Evolutionary conservation across 208 protist genomes (phyloP).

Genomic region (Acanthamoeba pearcei): DNA sequence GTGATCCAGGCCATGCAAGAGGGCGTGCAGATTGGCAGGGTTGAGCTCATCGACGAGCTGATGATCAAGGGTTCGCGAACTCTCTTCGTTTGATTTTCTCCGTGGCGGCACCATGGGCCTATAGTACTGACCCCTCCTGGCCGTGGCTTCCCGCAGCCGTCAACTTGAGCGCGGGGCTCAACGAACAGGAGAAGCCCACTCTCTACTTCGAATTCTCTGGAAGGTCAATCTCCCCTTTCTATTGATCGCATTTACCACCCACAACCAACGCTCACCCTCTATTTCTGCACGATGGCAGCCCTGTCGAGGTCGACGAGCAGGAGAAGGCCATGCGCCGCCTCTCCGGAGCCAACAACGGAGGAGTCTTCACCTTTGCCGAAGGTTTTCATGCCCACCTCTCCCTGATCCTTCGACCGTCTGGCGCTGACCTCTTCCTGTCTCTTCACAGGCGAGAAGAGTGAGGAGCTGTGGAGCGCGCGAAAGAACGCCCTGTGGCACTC

Average conservation of each 20-base stretch:
- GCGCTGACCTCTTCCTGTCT: neutral
- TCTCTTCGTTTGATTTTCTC: neutral
- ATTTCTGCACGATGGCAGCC: neutral
- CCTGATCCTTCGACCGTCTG: neutral
- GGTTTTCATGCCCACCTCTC: neutral
- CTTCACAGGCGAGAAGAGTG: conserved; percentile 69
- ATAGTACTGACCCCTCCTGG: neutral
- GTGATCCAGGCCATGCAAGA: conserved; percentile 77
- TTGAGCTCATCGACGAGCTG: conserved; percentile 80
- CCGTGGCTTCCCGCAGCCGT: conserved; percentile 43
- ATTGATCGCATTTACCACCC: neutral
- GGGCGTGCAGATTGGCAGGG: conserved; percentile 79
- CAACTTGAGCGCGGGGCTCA: conserved; percentile 87
- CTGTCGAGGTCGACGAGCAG: conserved; percentile 47
- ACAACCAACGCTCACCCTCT: neutral
- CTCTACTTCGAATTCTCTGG: conserved; percentile 90
- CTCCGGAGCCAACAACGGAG: conserved; percentile 25
- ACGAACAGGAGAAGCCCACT: conserved; percentile 84
- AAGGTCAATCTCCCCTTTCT: neutral
- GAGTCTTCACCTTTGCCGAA: conserved; percentile 64
- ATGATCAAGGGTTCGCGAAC: conserved; percentile 77
- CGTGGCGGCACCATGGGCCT: neutral
- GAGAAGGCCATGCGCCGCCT: conserved; percentile 65
- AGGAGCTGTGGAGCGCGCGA: conserved; percentile 87
- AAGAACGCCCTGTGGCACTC: conserved; percentile 82